Conservation (phyloP, 2,329 filamentous ascomycete genomes). For the Mycosphaerella arachidis region DNA sequence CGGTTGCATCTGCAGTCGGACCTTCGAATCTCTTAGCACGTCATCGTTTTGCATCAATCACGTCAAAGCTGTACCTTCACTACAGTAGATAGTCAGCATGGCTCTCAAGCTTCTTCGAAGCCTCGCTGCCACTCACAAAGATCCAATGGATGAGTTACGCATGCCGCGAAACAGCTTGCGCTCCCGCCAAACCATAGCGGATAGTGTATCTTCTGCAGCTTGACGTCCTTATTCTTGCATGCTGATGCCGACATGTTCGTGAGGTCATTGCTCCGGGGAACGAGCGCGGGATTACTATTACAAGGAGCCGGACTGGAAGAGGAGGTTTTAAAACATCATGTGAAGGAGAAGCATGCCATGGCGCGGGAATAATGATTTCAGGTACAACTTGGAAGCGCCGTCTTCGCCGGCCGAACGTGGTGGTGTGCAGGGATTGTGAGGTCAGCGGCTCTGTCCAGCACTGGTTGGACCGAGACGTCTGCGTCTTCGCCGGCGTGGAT, state of each 20-base stretch:
- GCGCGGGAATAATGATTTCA: conserved; percentile 3
- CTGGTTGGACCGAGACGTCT: neutral
- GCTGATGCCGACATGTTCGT: conserved; percentile 39
- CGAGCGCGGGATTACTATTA: neutral
- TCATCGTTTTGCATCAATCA: neutral
- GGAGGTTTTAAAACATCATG: neutral
- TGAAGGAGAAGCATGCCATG: neutral
- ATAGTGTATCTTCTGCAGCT: conserved; percentile 42
- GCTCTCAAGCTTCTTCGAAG: neutral
- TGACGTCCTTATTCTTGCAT: conserved; percentile 42
- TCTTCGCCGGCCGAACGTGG: neutral
- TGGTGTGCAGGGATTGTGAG: neutral
- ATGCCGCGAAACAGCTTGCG: conserved; percentile 84
- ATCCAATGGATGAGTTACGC: conserved; percentile 89
- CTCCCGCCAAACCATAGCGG: conserved; percentile 88
- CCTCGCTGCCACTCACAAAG: conserved; percentile 59
- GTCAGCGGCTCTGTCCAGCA: neutral
- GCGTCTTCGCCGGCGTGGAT: neutral
- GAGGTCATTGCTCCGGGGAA: conserved; percentile 30
- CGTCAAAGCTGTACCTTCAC: conserved; percentile 41
- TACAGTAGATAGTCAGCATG: conserved; percentile 32
- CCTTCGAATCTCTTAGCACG: conserved; percentile 44
- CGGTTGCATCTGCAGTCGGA: conserved; percentile 80
- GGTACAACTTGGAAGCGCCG: neutral
- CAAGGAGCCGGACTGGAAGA: neutral